These are phyloP conservation scores for Epithemia pelagica DNA, from an alignment of 108 stramenopile genomes.

Conservation along the genomic window DNA sequence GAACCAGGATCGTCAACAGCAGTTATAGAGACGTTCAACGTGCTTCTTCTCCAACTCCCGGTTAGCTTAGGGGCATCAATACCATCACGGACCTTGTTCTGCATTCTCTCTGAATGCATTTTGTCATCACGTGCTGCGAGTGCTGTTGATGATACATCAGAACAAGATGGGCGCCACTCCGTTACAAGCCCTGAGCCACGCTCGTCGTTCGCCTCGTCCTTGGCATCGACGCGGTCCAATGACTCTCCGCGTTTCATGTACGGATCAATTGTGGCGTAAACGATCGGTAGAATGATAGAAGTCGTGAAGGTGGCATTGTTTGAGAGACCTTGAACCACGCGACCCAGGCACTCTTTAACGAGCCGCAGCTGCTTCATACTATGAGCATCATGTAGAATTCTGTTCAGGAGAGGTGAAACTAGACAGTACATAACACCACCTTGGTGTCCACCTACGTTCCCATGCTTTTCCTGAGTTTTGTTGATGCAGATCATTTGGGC, in stretches of 20 bases:
- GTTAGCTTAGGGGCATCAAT: constrained; percentile 79
- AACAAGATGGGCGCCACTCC: constrained; percentile 67
- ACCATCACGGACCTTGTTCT: constrained; percentile 69
- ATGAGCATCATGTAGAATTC: constrained; percentile 48
- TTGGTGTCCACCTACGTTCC: constrained; percentile 10
- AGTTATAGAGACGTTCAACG: constrained; percentile 19
- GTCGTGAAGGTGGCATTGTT: constrained; percentile 76
- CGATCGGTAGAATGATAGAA: constrained; percentile 69
- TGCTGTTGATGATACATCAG: constrained; percentile 32
- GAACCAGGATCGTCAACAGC: constrained; percentile 59
- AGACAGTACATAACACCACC: constrained; percentile 69
- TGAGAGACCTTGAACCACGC: constrained; percentile 84
- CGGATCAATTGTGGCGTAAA: constrained; percentile 70
- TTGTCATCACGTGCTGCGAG: constrained; percentile 50
- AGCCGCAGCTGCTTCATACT: constrained; percentile 43
- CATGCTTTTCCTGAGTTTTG: constrained; percentile 33
- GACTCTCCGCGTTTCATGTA: constrained; percentile 31
- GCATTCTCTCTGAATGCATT: constrained; percentile 25
- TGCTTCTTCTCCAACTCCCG: constrained; percentile 54
- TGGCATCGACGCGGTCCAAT: constrained; percentile 21
- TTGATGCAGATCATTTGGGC: constrained; percentile 49
- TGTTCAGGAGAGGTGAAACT: constrained; percentile 66
- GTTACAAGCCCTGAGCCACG: constrained; percentile 30
- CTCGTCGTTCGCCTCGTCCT: constrained; percentile 17
- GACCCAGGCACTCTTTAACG: constrained; percentile 76